Evolutionary conservation across 1,284 basidiomycete genomes (phyloP).

Genomic region (Sanghuangporus baumii): DNA sequence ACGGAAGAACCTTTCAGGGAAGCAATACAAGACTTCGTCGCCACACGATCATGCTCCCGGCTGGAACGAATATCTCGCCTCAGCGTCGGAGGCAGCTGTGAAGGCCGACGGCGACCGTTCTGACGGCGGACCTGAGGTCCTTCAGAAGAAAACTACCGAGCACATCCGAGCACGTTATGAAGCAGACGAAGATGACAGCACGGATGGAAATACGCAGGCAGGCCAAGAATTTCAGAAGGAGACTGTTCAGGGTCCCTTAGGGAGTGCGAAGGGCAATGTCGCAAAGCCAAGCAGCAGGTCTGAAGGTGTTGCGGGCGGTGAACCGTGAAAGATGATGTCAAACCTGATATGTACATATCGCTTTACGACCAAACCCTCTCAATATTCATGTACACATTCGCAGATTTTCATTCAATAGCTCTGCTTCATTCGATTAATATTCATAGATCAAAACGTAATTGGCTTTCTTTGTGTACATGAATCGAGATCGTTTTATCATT

Average conservation of each 20-base stretch:
- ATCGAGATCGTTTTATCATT: neutral
- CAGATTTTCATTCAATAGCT: no score
- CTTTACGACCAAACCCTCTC: neutral
- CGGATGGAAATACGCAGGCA: constrained; percentile 25
- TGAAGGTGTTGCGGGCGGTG: neutral
- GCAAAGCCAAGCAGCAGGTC: neutral
- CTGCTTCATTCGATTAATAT: no score
- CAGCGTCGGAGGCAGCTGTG: constrained; percentile 59
- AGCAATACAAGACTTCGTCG: constrained; percentile 47
- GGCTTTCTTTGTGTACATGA: neutral
- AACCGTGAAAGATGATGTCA: neutral
- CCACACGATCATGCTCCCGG: constrained; percentile 58
- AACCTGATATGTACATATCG: neutral
- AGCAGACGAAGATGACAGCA: constrained; percentile 22
- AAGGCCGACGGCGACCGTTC: constrained; percentile 49
- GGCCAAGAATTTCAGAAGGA: constrained; percentile 26
- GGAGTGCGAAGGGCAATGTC: neutral
- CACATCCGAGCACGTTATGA: constrained; percentile 33
- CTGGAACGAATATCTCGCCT: constrained; percentile 71
- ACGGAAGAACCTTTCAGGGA: constrained; percentile 41
- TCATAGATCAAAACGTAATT: no score
- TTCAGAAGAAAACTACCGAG: constrained; percentile 36
- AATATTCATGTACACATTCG: no score
- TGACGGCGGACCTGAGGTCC: constrained; percentile 24
- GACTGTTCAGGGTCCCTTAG: constrained; percentile 9